Conservation (phyloP, 2,329 filamentous ascomycete species). For the Exophiala calicioides region DNA sequence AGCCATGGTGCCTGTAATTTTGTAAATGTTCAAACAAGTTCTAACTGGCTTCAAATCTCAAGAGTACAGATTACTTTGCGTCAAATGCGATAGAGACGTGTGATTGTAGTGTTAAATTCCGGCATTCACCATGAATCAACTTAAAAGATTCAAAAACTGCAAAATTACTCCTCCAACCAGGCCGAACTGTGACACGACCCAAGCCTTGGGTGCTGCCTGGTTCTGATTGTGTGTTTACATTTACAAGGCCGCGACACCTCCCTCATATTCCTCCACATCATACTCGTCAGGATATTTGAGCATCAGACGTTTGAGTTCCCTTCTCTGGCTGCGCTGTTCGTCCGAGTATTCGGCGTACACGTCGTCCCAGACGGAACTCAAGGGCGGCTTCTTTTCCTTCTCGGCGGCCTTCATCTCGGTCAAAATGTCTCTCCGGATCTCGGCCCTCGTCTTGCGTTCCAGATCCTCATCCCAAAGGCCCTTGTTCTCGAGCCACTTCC, state of each 20-base stretch:
- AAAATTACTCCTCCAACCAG: too few relatives aligned
- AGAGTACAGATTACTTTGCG: too few relatives aligned
- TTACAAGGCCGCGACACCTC: slow-evolving; percentile 64
- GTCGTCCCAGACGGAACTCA: slow-evolving; percentile 69
- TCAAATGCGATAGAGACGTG: too few relatives aligned
- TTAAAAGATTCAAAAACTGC: too few relatives aligned
- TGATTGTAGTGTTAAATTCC: too few relatives aligned
- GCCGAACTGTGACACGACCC: too few relatives aligned
- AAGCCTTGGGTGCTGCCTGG: too few relatives aligned
- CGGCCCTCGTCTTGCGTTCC: slow-evolving; percentile 70
- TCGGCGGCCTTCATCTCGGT: slow-evolving; percentile 76
- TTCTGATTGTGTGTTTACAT: too few relatives aligned
- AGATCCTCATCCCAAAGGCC: slow-evolving; percentile 80
- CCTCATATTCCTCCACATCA: slow-evolving; percentile 74
- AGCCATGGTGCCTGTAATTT: too few relatives aligned
- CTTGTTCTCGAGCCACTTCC: slow-evolving; percentile 85
- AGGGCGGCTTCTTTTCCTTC: slow-evolving; percentile 56
- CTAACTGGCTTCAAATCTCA: too few relatives aligned
- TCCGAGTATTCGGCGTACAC: slow-evolving; percentile 85
- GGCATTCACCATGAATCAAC: too few relatives aligned
- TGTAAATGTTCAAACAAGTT: too few relatives aligned
- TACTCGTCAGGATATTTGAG: slow-evolving; percentile 91
- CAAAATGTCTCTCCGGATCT: slow-evolving; percentile 71
- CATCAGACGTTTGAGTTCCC: slow-evolving; percentile 69
- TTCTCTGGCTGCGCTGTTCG: slow-evolving; percentile 73